Base-by-base conservation (phyloP, 305 asterid genomes). In the Fraxinus platypoda region DNA sequence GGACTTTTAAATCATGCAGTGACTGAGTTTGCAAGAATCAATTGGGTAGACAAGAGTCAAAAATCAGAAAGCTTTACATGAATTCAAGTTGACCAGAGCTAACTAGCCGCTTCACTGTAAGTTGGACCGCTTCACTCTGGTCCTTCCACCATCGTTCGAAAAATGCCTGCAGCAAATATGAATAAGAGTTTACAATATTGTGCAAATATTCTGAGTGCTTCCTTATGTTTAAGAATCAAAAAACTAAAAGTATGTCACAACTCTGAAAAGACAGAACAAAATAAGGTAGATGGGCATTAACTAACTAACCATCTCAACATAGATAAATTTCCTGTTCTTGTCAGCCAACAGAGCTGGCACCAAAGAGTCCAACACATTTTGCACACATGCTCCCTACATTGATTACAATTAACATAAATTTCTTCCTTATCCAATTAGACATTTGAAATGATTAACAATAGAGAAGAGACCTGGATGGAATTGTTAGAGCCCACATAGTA, bases 401-500 rank as follows among this genome's bases (percentile, higher is more conserved):
- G 8, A 31, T 71, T 33, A 71, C 75, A 71, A 71, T 71, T 13
- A 31, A 31, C 75, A 71, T 31, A 31, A 6, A 71, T 71, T 30
- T 6, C n/a, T 30, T 31, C 35, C 43, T 8, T 31, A 17, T 33
- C 73, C 73, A 26, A 66, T 31, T 30, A 13, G 43, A 71, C 15
- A 70, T 13, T 30, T 30, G 25, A 74, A 71, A 17, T 43, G 3
- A 28, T 5, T 11, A 57, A 26, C 11, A 19, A 19, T n/a, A 12
- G 17, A 30, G 34, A 68, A 25, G 17, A 64, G 25, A 43, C 8
- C 93, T 95, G 98, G 86, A 96, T 94, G 21, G 98, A 86, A 82
- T 95, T 95, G 85, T 95, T 95, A 83, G 97, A 91, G 52, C 99
- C 99, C 83, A 87, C 97, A 86, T 93, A 95, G 89, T 95, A 95